Percentiles rank a stretch among this genome's conserved stretches.
Evolutionary conservation across 1,284 basidiomycete species (phyloP).

Genomic region (Stereum hirsutum): DNA sequence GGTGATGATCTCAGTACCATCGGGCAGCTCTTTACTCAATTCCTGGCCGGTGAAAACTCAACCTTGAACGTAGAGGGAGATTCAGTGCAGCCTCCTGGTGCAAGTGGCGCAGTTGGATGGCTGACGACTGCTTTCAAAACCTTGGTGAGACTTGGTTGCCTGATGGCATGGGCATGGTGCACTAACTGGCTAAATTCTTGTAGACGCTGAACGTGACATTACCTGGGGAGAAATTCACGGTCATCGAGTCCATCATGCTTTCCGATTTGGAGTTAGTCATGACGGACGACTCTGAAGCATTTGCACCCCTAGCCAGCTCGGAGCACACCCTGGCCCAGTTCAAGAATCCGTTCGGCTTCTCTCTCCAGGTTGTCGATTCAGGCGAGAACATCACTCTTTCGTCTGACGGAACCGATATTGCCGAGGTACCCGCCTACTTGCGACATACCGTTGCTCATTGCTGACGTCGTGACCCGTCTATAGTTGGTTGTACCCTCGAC

Average conservation of each 20-base stretch:
- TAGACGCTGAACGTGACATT: conserved; percentile 47
- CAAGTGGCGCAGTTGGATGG: conserved; percentile 48
- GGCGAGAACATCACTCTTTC: conserved; percentile 46
- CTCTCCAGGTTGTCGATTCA: conserved; percentile 53
- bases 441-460: neutral
- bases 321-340: conserved; percentile 55
- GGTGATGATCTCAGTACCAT: conserved; percentile 44
- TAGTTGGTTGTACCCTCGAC: conserved; percentile 47
- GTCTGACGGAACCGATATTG: conserved; percentile 41
- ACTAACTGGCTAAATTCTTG: too few species aligned
- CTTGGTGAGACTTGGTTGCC: too few species aligned
- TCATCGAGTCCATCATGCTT: conserved; percentile 62
- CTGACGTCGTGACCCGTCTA: neutral
- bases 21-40: conserved; percentile 61
- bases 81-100: conserved; percentile 51
- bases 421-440: conserved; percentile 29
- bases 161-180: too few species aligned
- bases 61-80: conserved; percentile 54
- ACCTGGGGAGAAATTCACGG: conserved; percentile 59
- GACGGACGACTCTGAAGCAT: conserved; percentile 41
- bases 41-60: conserved; percentile 57
- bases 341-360: conserved; percentile 75
- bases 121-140: conserved; percentile 65
- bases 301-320: conserved; percentile 51
- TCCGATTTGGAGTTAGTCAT: conserved; percentile 52